These are phyloP conservation scores for Aspergillus sp. DNA, from an alignment of 2,329 filamentous ascomycete species.

Conservation along the genomic window DNA sequence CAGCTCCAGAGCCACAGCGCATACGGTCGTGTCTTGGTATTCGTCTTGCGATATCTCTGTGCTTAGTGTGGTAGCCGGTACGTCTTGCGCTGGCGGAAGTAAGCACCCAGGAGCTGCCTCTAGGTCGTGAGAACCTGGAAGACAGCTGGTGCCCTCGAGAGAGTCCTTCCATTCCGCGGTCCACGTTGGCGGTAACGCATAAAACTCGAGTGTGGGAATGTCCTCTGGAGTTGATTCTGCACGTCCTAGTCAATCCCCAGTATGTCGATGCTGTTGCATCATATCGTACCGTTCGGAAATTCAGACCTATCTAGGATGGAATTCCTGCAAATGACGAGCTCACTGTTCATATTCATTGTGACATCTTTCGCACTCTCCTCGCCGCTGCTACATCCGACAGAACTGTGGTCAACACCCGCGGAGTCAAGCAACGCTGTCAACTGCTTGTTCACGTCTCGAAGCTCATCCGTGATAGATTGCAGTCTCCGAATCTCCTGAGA, in stretches of 20 bases:
- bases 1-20: constrained; percentile 2
- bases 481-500: not conserved
- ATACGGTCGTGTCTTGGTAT: constrained; percentile 3
- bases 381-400: too few relatives aligned
- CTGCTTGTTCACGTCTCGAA: too few relatives aligned
- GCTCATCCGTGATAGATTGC: not conserved
- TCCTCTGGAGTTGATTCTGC: not conserved
- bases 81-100: not conserved
- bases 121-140: not conserved
- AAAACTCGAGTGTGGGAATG: not conserved
- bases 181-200: not conserved
- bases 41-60: not conserved
- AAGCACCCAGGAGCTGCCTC: not conserved
- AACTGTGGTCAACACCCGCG: not conserved
- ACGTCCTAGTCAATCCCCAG: not conserved
- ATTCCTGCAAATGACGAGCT: not conserved
- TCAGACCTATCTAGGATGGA: not conserved
- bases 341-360: not conserved
- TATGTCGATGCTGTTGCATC: not conserved
- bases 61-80: not conserved
- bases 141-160: not conserved
- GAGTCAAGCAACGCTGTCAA: not conserved
- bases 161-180: not conserved
- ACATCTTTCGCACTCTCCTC: not conserved
- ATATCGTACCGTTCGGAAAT: too few relatives aligned